These are phyloP conservation scores for Tulasnella calospora DNA, from an alignment of 768 basidiomycete genomes.

Conservation along the genomic window DNA sequence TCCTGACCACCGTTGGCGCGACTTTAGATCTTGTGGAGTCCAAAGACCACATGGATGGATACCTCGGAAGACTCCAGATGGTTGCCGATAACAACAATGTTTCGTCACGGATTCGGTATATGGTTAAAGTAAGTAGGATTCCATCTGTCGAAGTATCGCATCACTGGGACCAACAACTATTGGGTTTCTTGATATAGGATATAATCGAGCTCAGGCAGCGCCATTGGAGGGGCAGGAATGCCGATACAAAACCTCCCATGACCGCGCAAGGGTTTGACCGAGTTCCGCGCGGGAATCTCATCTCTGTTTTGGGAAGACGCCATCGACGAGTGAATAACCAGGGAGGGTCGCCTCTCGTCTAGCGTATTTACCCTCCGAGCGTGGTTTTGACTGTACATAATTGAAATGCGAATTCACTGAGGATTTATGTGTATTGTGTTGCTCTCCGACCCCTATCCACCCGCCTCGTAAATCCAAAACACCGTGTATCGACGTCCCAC, in stretches of 20 bases:
- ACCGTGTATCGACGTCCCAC: no score
- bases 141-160: not conserved
- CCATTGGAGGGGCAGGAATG: conserved; percentile 71
- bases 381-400: no score
- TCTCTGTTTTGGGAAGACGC: not conserved
- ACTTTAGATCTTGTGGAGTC: conserved; percentile 38
- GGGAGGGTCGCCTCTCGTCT: no score
- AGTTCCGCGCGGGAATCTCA: conserved; percentile 34
- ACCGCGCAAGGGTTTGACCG: conserved; percentile 74
- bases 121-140: conserved; percentile 42
- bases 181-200: conserved; percentile 51
- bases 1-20: conserved; percentile 43
- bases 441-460: no score
- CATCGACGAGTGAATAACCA: no score
- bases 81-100: conserved; percentile 35
- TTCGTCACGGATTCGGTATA: conserved; percentile 42
- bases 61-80: conserved; percentile 39
- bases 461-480: no score
- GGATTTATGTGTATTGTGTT: no score
- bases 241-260: conserved; percentile 72
- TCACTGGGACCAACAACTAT: not conserved
- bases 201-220: conserved; percentile 81
- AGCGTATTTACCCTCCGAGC: no score
- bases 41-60: conserved; percentile 38
- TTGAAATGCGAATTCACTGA: no score